Conservation (phyloP, 2,329 filamentous ascomycete species). For the Lecanicillium sp. region DNA sequence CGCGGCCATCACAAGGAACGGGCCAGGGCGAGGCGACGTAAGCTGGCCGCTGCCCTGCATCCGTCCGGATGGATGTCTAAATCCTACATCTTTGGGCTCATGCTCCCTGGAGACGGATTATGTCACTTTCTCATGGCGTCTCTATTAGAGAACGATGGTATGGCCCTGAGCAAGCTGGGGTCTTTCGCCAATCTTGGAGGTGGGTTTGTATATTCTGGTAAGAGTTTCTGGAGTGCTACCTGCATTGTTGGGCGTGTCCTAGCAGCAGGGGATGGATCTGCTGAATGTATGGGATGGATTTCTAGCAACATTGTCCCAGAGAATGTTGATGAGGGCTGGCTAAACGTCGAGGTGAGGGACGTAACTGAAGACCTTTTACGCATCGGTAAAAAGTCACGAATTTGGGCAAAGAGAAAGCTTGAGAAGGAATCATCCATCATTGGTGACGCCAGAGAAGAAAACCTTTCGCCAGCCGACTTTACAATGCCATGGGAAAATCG, state of each 20-base stretch:
- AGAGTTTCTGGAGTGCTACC: constrained; percentile 62
- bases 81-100: constrained; percentile 56
- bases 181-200: constrained; percentile 54
- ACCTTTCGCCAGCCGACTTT: constrained; percentile 53
- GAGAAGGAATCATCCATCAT: constrained; percentile 54
- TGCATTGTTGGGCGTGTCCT: constrained; percentile 58
- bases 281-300: constrained; percentile 62
- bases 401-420: constrained; percentile 52
- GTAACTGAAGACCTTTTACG: constrained; percentile 41
- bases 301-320: constrained; percentile 50
- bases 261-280: constrained; percentile 51
- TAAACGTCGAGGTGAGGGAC: constrained; percentile 48
- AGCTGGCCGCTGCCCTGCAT: constrained; percentile 49
- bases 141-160: constrained; percentile 54
- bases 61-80: constrained; percentile 58
- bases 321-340: constrained; percentile 46
- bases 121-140: constrained; percentile 59
- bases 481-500: constrained; percentile 50
- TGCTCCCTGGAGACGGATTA: constrained; percentile 55
- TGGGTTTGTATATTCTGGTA: constrained; percentile 54
- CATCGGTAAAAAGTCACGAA: constrained; percentile 45
- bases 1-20: constrained; percentile 19
- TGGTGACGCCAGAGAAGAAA: constrained; percentile 45
- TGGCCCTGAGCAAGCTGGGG: constrained; percentile 49
- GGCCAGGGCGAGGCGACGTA: constrained; percentile 37